Percentiles rank a stretch among this genome's conserved stretches.
Conservation (phyloP, 2,329 filamentous ascomycete genomes). For the Metarhizium sp. region DNA sequence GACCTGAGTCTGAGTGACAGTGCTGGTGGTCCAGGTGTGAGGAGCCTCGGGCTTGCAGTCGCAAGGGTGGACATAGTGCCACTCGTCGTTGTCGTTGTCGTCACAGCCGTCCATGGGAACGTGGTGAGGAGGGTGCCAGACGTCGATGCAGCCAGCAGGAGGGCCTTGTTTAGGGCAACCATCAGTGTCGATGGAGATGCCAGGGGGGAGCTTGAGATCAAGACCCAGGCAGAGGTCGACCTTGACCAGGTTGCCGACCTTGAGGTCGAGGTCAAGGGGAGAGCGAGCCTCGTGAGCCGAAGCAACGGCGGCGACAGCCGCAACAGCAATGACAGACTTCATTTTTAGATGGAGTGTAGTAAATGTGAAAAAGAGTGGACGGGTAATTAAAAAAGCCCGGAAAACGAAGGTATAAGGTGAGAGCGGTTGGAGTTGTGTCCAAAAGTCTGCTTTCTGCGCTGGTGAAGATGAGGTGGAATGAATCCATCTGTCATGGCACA, state of each 20-base stretch:
- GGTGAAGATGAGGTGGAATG: constrained; percentile 3
- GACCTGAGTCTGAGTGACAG: constrained; percentile 27
- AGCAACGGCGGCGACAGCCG: constrained; percentile 8
- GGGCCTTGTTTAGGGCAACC: constrained; percentile 15
- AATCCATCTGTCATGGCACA: constrained; percentile 5
- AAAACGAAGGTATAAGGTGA: constrained; percentile 10
- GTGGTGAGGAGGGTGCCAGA: constrained; percentile 28
- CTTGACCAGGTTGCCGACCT: constrained; percentile 4
- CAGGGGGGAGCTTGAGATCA: constrained; percentile 9
- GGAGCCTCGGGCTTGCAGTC: constrained; percentile 12
- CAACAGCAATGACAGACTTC: constrained; percentile 15
- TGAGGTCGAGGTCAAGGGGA: constrained; percentile 5
- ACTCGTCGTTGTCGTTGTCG: constrained; percentile 17
- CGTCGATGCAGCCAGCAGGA: constrained; percentile 16
- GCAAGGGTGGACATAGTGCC: constrained; percentile 28
- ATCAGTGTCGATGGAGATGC: constrained; percentile 9
- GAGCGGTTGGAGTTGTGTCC: constrained; percentile 2
- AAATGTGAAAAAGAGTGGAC: constrained; percentile 12
- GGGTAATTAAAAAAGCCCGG: constrained; percentile 10
- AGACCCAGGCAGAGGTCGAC: constrained; percentile 10
- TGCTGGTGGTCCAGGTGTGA: constrained; percentile 31
- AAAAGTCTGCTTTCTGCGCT: constrained; percentile 5
- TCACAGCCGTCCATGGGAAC: constrained; percentile 28
- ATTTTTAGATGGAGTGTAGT: constrained; percentile 9
- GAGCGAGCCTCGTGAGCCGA: constrained; percentile 10